Conservation (phyloP, 495 filamentous ascomycete genomes). For the Penicillium atrosanguineum region DNA sequence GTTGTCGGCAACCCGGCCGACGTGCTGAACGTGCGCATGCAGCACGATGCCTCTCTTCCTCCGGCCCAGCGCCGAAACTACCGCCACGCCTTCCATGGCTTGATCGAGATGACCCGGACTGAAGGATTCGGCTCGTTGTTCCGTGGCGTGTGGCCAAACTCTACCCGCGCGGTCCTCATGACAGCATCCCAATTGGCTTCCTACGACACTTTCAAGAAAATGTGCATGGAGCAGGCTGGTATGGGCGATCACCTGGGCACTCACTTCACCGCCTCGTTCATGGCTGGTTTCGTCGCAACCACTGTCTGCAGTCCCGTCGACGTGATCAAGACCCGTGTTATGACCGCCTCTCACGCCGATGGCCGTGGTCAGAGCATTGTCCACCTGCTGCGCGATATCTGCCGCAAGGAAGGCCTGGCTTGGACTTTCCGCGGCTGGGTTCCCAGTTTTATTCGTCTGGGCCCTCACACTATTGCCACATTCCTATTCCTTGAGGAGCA, state of each 20-base stretch:
- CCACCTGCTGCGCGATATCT: constrained; percentile 63
- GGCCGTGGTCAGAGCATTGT: constrained; percentile 56
- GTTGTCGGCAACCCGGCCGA: constrained; percentile 92
- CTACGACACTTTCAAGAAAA: constrained; percentile 86
- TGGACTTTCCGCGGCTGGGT: constrained; percentile 99
- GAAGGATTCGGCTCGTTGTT: constrained; percentile 75
- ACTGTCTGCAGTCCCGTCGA: constrained; percentile 95
- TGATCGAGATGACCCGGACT: constrained; percentile 76
- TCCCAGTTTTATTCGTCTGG: constrained; percentile 90
- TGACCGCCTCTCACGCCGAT: constrained; percentile 63
- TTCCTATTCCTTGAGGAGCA: constrained; percentile 91
- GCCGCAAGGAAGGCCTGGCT: constrained; percentile 69
- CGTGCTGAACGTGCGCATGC: constrained; percentile 97
- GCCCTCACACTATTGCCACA: constrained; percentile 89
- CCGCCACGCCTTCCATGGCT: constrained; percentile 80
- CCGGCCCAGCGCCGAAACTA: constrained; percentile 76
- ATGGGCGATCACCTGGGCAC: constrained; percentile 77
- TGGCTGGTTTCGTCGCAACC: constrained; percentile 91
- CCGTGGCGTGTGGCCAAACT: constrained; percentile 90
- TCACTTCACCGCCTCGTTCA: constrained; percentile 81
- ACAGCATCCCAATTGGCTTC: constrained; percentile 85
- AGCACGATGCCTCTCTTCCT: constrained; percentile 85
- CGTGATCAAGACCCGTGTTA: constrained; percentile 95
- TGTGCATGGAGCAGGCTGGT: constrained; percentile 63
- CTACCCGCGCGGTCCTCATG: constrained; percentile 86